Percentiles rank a stretch among this genome's conserved stretches.
phyloP scores from a whole-genome alignment of 2,329 filamentous ascomycete genomes.

The Hymenoscyphus scutula region DNA sequence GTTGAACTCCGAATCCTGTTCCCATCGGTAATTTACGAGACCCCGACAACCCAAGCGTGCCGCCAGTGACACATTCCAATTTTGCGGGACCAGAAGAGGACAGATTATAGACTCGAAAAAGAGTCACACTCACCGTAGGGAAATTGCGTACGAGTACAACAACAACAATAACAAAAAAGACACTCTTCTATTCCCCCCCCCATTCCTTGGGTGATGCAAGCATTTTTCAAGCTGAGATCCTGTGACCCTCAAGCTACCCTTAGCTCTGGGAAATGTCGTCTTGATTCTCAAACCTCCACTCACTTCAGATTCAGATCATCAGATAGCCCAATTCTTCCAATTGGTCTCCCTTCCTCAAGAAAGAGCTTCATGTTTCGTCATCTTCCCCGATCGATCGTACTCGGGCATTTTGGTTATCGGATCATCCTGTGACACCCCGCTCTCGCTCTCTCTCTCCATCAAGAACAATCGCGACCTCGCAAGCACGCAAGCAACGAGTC shows the following conservation, averaged over 20 bases:
- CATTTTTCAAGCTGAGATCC: not conserved
- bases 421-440: not conserved
- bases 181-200: not conserved
- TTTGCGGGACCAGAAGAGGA: not conserved
- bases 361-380: slow-evolving; percentile 1
- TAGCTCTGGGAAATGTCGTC: not conserved
- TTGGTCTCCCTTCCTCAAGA: not conserved
- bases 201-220: slow-evolving; percentile 1
- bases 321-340: not conserved
- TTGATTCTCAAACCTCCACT: not conserved
- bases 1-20: not conserved
- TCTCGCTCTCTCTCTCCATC: not conserved
- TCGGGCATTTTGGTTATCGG: not conserved
- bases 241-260: not conserved
- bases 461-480: not conserved
- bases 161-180: not conserved
- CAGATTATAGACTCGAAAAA: not conserved
- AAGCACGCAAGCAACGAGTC: slow-evolving; percentile 8
- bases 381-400: not conserved
- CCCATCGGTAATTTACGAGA: slow-evolving; percentile 8
- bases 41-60: not conserved
- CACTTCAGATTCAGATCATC: slow-evolving; percentile 5
- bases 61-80: slow-evolving; percentile 4
- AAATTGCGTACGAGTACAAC: not conserved
- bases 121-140: not conserved